Percentiles rank a stretch among this genome's conserved stretches.
phyloP scores from a whole-genome alignment of 2,329 filamentous ascomycete species.

The Herpotrichia juniperi region DNA sequence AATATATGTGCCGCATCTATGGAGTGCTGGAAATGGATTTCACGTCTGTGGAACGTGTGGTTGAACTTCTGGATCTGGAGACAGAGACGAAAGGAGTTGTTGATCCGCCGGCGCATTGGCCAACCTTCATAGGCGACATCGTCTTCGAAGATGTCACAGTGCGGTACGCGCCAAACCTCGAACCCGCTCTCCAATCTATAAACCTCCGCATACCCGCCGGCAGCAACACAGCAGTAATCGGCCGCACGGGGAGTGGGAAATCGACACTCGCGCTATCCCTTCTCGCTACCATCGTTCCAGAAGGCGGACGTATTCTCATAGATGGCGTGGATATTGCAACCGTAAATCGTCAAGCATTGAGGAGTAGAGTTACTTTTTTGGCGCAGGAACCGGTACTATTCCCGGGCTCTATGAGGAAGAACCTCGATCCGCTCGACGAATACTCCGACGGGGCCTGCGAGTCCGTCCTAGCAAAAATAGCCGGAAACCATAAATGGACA shows the following conservation, averaged over 20 bases:
- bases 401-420: slow-evolving; percentile 65
- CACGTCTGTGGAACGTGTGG: slow-evolving; percentile 84
- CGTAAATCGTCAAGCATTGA: slow-evolving; percentile 64
- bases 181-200: slow-evolving; percentile 72
- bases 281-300: slow-evolving; percentile 60
- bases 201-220: slow-evolving; percentile 78
- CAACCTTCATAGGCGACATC: slow-evolving; percentile 72
- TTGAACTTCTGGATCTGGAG: slow-evolving; percentile 80
- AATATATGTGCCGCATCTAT: slow-evolving; percentile 77
- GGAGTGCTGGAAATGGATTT: slow-evolving; percentile 91
- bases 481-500: slow-evolving; percentile 61
- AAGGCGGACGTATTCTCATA: slow-evolving; percentile 62
- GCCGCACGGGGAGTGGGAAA: slow-evolving; percentile 79
- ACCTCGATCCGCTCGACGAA: slow-evolving; percentile 66
- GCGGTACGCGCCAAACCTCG: slow-evolving; percentile 77
- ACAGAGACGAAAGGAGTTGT: slow-evolving; percentile 73
- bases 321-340: slow-evolving; percentile 66
- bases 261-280: slow-evolving; percentile 72
- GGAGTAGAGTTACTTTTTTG: slow-evolving; percentile 68
- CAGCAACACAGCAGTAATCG: slow-evolving; percentile 78
- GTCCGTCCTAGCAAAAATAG: slow-evolving; percentile 61
- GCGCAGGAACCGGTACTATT: slow-evolving; percentile 72
- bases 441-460: slow-evolving; percentile 62
- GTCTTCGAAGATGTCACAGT: slow-evolving; percentile 79
- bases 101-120: slow-evolving; percentile 78